Evolutionary conservation across 306 rosid genomes (phyloP).

Genomic region (Vigna radiata): DNA sequence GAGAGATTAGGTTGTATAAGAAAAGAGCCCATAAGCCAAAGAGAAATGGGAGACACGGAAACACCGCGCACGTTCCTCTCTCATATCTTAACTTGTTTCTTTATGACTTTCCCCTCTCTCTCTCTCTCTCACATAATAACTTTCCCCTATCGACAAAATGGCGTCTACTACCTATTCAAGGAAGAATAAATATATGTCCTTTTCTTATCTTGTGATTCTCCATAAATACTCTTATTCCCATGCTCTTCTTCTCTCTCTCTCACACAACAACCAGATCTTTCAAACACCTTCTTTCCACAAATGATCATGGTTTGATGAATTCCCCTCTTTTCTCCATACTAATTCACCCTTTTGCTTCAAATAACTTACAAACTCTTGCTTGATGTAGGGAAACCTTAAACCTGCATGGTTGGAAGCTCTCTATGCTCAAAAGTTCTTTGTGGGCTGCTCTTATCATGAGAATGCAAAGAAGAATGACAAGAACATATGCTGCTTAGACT

Average conservation of each 20-base stretch:
- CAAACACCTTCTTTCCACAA: neutral
- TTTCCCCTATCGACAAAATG: constrained; percentile 17
- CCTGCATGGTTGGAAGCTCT: constrained; percentile 43
- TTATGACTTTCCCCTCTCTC: neutral
- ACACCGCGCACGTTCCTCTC: constrained; percentile 32
- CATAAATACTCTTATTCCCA: constrained; percentile 30
- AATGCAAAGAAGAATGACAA: constrained; percentile 37
- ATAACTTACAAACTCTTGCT: neutral
- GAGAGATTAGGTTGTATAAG: neutral
- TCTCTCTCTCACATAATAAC: neutral
- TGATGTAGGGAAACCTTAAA: constrained; percentile 24
- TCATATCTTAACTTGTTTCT: neutral
- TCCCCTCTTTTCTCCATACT: constrained; percentile 4
- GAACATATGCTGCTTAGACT: constrained; percentile 35
- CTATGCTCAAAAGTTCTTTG: constrained; percentile 19
- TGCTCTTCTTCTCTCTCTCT: constrained; percentile 10
- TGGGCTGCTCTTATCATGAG: constrained; percentile 23
- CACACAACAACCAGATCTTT: neutral
- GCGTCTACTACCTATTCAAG: constrained; percentile 38
- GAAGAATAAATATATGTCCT: constrained; percentile 26
- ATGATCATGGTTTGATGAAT: constrained; percentile 33
- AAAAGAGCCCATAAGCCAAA: constrained; percentile 25
- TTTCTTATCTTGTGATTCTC: constrained; percentile 29
- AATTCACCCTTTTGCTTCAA: neutral
- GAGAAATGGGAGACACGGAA: constrained; percentile 35